Conservation (phyloP, 2,329 filamentous ascomycete genomes). For the Phaeosphaeria sp. region DNA sequence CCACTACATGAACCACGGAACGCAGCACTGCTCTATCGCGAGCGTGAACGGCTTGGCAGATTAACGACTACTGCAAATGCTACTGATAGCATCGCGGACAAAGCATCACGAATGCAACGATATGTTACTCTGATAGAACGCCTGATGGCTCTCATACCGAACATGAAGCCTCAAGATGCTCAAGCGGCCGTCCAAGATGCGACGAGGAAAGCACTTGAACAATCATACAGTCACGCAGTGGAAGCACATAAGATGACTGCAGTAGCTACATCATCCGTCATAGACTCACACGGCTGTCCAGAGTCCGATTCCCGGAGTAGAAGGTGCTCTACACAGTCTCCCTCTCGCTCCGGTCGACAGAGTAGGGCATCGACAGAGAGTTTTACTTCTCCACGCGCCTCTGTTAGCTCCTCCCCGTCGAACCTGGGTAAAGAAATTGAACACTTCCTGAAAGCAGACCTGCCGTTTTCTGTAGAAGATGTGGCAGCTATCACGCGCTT, state of each 20-base stretch:
- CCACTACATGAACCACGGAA: slow-evolving; percentile 33
- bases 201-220: slow-evolving; percentile 25
- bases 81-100: slow-evolving; percentile 29
- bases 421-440: slow-evolving; percentile 36
- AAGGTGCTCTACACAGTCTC: slow-evolving; percentile 7
- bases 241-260: slow-evolving; percentile 2
- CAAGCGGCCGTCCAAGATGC: slow-evolving; percentile 27
- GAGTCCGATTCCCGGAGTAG: slow-evolving; percentile 9
- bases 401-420: slow-evolving; percentile 13
- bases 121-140: slow-evolving; percentile 39
- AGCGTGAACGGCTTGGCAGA: slow-evolving; percentile 34
- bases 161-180: slow-evolving; percentile 26
- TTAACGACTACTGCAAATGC: slow-evolving; percentile 20
- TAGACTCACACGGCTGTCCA: slow-evolving; percentile 5
- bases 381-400: not conserved
- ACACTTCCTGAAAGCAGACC: slow-evolving; percentile 27
- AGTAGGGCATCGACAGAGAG: slow-evolving; percentile 6
- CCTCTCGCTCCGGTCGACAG: slow-evolving; percentile 13
- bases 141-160: slow-evolving; percentile 35
- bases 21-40: slow-evolving; percentile 31
- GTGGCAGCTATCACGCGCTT: slow-evolving; percentile 34
- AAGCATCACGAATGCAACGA: slow-evolving; percentile 34
- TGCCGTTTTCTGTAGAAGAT: slow-evolving; percentile 33
- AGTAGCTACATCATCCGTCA: not conserved
- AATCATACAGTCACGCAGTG: slow-evolving; percentile 29